Conservation (phyloP, 768 basidiomycete species). For the Gloeopeniophorella convolvens region DNA sequence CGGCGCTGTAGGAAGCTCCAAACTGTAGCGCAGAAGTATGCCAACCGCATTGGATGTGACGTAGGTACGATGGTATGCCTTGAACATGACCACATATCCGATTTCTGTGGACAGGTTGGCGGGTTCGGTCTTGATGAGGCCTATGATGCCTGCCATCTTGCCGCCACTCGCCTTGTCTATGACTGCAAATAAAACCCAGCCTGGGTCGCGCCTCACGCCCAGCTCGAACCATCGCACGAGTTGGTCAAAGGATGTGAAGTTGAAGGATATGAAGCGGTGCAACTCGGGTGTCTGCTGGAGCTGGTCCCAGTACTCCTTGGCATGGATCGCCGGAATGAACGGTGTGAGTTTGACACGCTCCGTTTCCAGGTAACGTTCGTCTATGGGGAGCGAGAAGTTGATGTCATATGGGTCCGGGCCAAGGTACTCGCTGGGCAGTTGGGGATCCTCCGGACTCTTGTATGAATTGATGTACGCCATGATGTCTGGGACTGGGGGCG, state of each 20-base stretch:
- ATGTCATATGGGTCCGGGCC: constrained; percentile 32
- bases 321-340: constrained; percentile 35
- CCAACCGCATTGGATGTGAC: constrained; percentile 26
- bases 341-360: constrained; percentile 34
- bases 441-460: neutral
- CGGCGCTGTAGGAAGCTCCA: constrained; percentile 24
- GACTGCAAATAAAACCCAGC: constrained; percentile 29
- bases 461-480: constrained; percentile 13
- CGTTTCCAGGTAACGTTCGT: constrained; percentile 27
- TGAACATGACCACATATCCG: constrained; percentile 4
- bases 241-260: constrained; percentile 20
- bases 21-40: constrained; percentile 37
- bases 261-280: constrained; percentile 29
- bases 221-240: constrained; percentile 24
- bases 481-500: too few species aligned
- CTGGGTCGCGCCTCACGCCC: constrained; percentile 18
- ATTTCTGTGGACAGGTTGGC: constrained; percentile 4
- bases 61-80: constrained; percentile 12
- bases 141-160: constrained; percentile 33
- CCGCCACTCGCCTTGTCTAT: constrained; percentile 35
- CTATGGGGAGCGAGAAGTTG: constrained; percentile 33
- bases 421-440: constrained; percentile 13
- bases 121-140: constrained; percentile 24
- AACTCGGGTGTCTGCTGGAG: constrained; percentile 24
- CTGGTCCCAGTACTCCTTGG: constrained; percentile 25